These are phyloP conservation scores for Ilex paraguariensis DNA, from an alignment of 305 asterid species.

Conservation along the genomic window DNA sequence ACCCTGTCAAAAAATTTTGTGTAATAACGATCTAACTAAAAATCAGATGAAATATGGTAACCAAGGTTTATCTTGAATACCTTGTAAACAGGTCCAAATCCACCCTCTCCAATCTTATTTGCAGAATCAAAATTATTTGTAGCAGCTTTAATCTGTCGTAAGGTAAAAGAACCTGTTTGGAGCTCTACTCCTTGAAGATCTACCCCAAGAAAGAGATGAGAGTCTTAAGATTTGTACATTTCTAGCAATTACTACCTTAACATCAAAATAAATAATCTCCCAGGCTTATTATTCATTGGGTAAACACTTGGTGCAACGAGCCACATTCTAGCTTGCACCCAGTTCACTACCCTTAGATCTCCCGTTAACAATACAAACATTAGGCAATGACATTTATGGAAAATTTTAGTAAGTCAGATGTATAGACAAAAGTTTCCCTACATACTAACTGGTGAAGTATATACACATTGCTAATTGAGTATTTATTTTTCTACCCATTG, in stretches of 20 bases:
- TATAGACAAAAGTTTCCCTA: no score
- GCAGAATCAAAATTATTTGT: conserved; percentile 33
- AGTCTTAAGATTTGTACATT: not conserved
- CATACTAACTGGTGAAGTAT: no score
- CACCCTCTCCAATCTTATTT: conserved; percentile 43
- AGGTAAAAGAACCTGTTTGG: conserved; percentile 24
- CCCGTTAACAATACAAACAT: no score
- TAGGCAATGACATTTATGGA: no score
- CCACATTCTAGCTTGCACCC: no score
- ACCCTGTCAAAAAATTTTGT: conserved; percentile 18
- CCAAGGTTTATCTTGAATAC: conserved; percentile 7
- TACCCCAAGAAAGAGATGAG: conserved; percentile 10
- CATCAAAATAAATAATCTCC: not conserved
- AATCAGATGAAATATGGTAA: not conserved
- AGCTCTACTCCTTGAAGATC: conserved; percentile 21
- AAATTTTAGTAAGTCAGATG: no score
- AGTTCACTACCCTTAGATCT: no score
- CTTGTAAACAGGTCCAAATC: conserved; percentile 42
- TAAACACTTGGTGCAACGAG: not conserved
- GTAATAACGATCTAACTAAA: not conserved
- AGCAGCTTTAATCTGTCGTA: conserved; percentile 30
- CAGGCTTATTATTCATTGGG: not conserved
- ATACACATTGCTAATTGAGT: no score
- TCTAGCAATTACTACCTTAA: no score
- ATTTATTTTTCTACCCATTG: no score